Conservation (phyloP, 208 protist species). For the Trypanosoma platydactyli region DNA sequence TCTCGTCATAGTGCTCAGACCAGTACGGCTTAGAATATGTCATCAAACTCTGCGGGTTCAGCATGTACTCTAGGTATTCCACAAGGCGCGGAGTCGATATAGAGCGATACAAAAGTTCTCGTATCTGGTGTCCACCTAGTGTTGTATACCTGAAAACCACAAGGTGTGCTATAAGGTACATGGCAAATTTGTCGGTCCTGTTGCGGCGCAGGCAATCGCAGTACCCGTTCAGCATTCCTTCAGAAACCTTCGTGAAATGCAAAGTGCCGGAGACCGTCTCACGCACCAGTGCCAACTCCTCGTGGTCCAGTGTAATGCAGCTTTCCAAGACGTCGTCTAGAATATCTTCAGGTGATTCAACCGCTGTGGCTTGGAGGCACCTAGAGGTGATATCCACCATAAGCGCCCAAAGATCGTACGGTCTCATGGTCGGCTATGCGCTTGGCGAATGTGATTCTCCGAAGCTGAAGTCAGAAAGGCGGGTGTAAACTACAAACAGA, state of each 20-base stretch:
- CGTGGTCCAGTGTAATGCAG: constrained; percentile 15
- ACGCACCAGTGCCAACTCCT: constrained; percentile 44
- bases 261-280: constrained; percentile 49
- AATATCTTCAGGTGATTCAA: constrained; percentile 40
- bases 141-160: constrained; percentile 63
- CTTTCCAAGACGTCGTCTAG: constrained; percentile 37
- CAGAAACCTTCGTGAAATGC: constrained; percentile 60
- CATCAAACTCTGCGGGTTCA: constrained; percentile 32
- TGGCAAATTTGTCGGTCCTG: constrained; percentile 37
- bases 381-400: constrained; percentile 36
- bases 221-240: constrained; percentile 75
- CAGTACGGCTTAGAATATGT: constrained; percentile 46
- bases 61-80: constrained; percentile 68
- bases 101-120: constrained; percentile 50
- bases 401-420: constrained; percentile 52
- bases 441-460: neutral
- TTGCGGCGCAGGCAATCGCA: constrained; percentile 66
- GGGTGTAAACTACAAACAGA: constrained; percentile 1
- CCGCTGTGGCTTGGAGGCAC: constrained; percentile 10
- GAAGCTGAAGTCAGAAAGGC: neutral
- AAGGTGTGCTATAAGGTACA: constrained; percentile 79
- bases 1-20: constrained; percentile 51
- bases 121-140: constrained; percentile 44
- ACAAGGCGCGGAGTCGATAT: constrained; percentile 46
- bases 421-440: constrained; percentile 34